Conservation (phyloP, 768 basidiomycete species). For the Cystofilobasidium ferigula region DNA sequence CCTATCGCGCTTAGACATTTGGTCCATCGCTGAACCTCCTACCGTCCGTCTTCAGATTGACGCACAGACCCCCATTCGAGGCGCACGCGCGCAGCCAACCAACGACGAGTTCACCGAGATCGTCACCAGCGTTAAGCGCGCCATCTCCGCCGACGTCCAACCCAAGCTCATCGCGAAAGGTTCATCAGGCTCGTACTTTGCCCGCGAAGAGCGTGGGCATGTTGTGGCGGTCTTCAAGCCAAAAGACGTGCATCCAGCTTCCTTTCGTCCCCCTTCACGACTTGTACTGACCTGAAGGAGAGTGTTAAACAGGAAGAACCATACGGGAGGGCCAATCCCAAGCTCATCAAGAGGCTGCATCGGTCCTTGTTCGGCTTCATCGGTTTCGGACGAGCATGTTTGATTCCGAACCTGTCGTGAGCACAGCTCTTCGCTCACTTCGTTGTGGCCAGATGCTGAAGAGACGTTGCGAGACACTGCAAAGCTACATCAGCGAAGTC, state of each 20-base stretch:
- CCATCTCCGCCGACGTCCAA: conserved; percentile 13
- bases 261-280: background rate
- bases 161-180: conserved; percentile 67
- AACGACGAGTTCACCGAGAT: conserved; percentile 3
- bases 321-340: conserved; percentile 14
- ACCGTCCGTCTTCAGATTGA: background rate
- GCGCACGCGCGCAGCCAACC: background rate
- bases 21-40: too few relatives aligned
- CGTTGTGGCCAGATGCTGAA: too few relatives aligned
- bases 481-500: conserved; percentile 75
- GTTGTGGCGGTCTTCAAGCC: conserved; percentile 86
- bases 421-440: too few relatives aligned
- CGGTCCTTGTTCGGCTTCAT: conserved; percentile 56
- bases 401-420: conserved; percentile 18
- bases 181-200: conserved; percentile 83
- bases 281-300: too few relatives aligned
- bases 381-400: conserved; percentile 69
- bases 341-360: conserved; percentile 31
- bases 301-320: too few relatives aligned
- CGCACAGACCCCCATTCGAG: background rate
- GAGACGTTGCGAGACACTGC: background rate
- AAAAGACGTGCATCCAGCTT: conserved; percentile 43
- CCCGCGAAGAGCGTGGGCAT: conserved; percentile 67
- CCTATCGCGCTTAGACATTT: background rate
- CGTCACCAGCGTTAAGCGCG: conserved; percentile 6